Evolutionary conservation across 345 rosid genomes (phyloP), one percentile per base, ranked within the genome.

Genomic region (Hypericum androsaemum): DNA sequence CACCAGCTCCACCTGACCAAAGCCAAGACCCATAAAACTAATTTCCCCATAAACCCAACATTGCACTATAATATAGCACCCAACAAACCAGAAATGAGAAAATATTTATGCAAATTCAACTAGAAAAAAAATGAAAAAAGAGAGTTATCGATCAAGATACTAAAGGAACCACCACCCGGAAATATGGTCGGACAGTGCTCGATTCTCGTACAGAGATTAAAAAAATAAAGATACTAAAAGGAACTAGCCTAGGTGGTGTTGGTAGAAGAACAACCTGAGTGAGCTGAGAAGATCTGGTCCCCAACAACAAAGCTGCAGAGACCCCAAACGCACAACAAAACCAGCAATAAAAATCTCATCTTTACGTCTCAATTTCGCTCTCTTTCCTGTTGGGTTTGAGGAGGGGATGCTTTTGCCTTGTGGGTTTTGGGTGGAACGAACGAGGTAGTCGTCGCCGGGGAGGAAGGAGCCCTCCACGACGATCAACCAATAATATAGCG

Each of bases 241-340:
- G 12, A 16, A 12, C 39, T 22, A 10, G 40, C 36, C 6, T 40
- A 17, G 15, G 32, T 5, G n/a, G 13, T 43, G 10, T 45, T 37
- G 41, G 13, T 5, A 0, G 13, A 41, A 14, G 36, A 13, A 47
- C 67, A 64, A 81, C 97, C 97, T 46, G 71, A 55, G 43, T 77
- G 87, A 78, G 83, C 67, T 28, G 79, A 70, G 51, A 79, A 77
- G 80, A 89, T 71, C 74, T 74, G 89, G 59, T 83, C 83, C 28
- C 86, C 71, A 37, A 52, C 63, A 14, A 70, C 89, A 47, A 42
- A 28, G 54, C 42, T 59, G 63, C 59, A 53, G 5, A 78, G 47
- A 53, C 56, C 41, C 12, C 46, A 50, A 7, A 62, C n/a, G 39
- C 72, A 13, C 5, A 79, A 47, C 11, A 72, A 5, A 0, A 46